Evolutionary conservation across 2,329 filamentous ascomycete species (phyloP), one percentile per base, ranked within the genome.

Genomic region (Spiromastix sp.): DNA sequence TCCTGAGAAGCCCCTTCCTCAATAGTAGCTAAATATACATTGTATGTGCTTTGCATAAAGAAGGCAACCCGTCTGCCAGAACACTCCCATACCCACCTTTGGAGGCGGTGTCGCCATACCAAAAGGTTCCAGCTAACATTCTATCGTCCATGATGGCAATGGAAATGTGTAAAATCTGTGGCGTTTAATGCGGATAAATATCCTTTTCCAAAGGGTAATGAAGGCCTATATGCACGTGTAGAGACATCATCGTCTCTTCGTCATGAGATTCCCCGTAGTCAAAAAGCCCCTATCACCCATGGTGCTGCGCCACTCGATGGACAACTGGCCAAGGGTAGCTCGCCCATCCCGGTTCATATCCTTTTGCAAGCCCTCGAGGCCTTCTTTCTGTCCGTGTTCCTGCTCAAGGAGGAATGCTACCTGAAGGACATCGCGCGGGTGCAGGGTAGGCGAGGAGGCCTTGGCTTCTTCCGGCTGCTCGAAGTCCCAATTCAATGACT

Each of bases 251-350:
- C 58, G 55, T 48, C 58, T 62, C 45, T 63, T 58, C 18, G 62
- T 66, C 47, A 66, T 51, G 34, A 93, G 63, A 68, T 81, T 89
- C 7, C 87, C 87, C 5, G 91, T 98, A 29, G 80, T 85, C 53
- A 98, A 65, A 48, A 78, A 87, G 1, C 91, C 91, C 48, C 76
- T 74, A 60, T 89, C 91, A 1, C 91, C 91, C 81, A 95, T 87
- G 42, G 83, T 75, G 24, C 82, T 81, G 43, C 84, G 72, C 91
- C 91, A 98, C 36, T 85, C 81, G 40, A 96, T 82, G 28, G 79
- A 80, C 46, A 96, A 60, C 43, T 91, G 78, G 4, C 87, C 89
- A 52, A 96, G 77, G 13, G 79, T 66, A 24, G 82, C 64, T 41
- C 70, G 65, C 12, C 64, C 63, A 41, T 66, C 61, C 21, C 61